Evolutionary conservation across 73 alveolate genomes (phyloP), one percentile per base, ranked within the genome.

Genomic region (Paramecium biaurelia): DNA sequence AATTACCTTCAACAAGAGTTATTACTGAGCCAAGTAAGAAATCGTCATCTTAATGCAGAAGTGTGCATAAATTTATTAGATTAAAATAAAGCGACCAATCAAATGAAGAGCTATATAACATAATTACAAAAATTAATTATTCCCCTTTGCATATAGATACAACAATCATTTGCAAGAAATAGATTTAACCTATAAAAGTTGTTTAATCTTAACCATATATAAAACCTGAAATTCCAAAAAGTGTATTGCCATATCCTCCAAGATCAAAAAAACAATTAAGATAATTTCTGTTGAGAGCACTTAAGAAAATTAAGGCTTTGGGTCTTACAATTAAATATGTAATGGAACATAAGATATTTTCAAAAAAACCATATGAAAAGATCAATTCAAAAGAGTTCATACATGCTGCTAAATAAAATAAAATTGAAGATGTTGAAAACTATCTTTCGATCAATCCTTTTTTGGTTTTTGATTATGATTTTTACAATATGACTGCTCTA

Each of bases 311-410:
- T 4, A 79, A 47, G 32, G 47, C 38, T 11, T 79, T 79, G 14
- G 74, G 74, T 41, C 18, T 79, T 20, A 45, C 70, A 20, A 41
- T 47, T 26, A 58, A 45, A 21, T 79, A 43, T 45, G 90, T 79
- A 8, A 41, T 79, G 70, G 8, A 79, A 45, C 47, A 79, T 24
- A 79, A 47, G 43, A 47, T 79, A 47, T 79, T 79, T 79, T 79
- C 90, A 20, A 79, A 79, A 79, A 79, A 79, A 47, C 90, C 90
- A 2, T 79, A 79, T 79, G 90, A 79, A 79, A 79, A 79, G 28
- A 28, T 24, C n/a, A 28, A 24, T 43, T 41, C 90, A 24, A 79
- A 47, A 15, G 90, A 79, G 24, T 47, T 79, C n/a, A 79, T 79
- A 14, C 45, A 42, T 43, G 90, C 90, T 14, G 90, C 90, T 1